Percentiles rank a stretch among this genome's conserved stretches.
Evolutionary conservation across 2,329 filamentous ascomycete genomes (phyloP).

Genomic region (Xylaria arbuscula): DNA sequence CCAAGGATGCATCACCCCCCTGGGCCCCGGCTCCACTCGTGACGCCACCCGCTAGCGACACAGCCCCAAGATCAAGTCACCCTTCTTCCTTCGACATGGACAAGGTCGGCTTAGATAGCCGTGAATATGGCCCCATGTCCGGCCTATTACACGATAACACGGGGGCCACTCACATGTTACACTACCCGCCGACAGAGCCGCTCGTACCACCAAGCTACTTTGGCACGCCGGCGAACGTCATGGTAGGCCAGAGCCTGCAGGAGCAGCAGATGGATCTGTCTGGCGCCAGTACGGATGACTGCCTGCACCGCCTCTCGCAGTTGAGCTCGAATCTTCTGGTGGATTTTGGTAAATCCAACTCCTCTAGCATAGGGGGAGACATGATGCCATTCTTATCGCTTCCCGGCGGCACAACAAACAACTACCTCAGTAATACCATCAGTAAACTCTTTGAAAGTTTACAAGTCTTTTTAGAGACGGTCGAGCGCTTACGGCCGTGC

Average conservation of each 20-base stretch:
- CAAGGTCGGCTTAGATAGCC: slow-evolving; percentile 18
- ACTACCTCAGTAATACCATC: slow-evolving; percentile 20
- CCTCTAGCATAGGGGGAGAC: slow-evolving; percentile 6
- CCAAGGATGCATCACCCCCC: slow-evolving; percentile 17
- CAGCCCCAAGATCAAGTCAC: slow-evolving; percentile 15
- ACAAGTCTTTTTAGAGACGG: slow-evolving; percentile 20
- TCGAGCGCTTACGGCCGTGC: slow-evolving; percentile 20
- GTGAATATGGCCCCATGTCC: slow-evolving; percentile 11
- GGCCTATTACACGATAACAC: slow-evolving; percentile 18
- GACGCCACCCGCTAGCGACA: slow-evolving; percentile 21
- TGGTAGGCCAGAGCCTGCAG: slow-evolving; percentile 11
- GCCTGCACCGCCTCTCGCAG: slow-evolving; percentile 20
- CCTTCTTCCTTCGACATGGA: slow-evolving; percentile 16
- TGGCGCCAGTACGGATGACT: slow-evolving; percentile 16
- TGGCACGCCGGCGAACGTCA: slow-evolving; percentile 11
- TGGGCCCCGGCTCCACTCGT: slow-evolving; percentile 12
- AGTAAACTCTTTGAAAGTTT: slow-evolving; percentile 25
- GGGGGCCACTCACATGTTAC: slow-evolving; percentile 17
- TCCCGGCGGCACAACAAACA: not conserved
- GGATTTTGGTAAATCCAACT: slow-evolving; percentile 20
- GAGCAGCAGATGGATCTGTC: slow-evolving; percentile 19
- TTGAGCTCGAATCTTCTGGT: slow-evolving; percentile 23
- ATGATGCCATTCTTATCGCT: slow-evolving; percentile 22
- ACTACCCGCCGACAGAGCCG: slow-evolving; percentile 18
- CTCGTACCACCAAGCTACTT: slow-evolving; percentile 17